Evolutionary conservation across 352 stramenopile genomes (phyloP), one percentile per base, ranked within the genome.

Genomic region (Globisporangium solare): DNA sequence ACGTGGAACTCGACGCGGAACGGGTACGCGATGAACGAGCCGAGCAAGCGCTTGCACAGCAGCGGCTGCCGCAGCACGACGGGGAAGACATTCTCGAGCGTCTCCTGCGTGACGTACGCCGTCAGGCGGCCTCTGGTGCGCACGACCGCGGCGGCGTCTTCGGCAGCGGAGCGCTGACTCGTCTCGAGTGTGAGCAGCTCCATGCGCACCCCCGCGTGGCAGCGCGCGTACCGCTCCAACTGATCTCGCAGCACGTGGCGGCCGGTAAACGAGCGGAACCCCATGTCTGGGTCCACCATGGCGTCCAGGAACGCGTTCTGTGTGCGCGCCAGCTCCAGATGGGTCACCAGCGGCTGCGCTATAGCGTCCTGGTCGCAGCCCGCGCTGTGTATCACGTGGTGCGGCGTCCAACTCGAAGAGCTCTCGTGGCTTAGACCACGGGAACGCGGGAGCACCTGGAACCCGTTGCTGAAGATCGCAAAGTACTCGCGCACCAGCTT

Each of bases 401-500:
- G 5, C 27, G 27, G 1, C 27, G 48, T 17, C 2, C 14, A 17
- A 37, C 13, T 31, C n/a, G 27, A 24, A 12, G 27, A 41, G 11
- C 1, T 18, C 13, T 32, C 24, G 45, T 17, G 32, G 47, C n/a
- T n/a, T n/a, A 21, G 7, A 20, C 31, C 35, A 35, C 17, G 17
- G 4, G 7, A 14, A n/a, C 0, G n/a, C 27, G 22, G 51, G 41
- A 15, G 47, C 7, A 24, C 24, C 42, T 59, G 57, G 32, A 61
- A 68, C 35, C 64, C 64, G 24, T 62, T 7, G 14, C 50, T 41
- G 56, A 71, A 71, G 31, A 47, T 52, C 27, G 15, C 24, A 46
- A 71, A 71, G 45, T 71, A 71, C 53, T 68, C 64, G 37, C 46
- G 32, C 12, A 63, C 57, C 14, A 59, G 14, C 12, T 61, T 41